Conservation (phyloP, 192 early-diverging fungal species). For the Gryganskiella cystojenkinii region DNA sequence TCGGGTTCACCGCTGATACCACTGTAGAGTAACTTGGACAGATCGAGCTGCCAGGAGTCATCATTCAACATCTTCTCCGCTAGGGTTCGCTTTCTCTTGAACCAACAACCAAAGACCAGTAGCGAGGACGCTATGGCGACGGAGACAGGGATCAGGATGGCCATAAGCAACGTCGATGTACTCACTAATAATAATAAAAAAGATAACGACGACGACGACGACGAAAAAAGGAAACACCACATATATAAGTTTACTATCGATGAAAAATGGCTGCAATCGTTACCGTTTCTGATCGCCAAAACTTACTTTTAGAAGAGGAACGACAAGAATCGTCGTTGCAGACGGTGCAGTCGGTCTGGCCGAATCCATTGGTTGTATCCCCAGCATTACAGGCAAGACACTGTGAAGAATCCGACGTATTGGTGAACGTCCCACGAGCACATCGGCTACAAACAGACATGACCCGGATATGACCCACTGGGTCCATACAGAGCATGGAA, state of each 20-base stretch:
- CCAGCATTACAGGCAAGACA: slow-evolving; percentile 19
- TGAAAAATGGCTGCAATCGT: too few relatives aligned
- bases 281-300: too few relatives aligned
- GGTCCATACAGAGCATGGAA: slow-evolving; percentile 25
- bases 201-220: not conserved
- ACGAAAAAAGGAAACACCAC: too few relatives aligned
- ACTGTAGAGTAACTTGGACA: slow-evolving; percentile 27
- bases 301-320: slow-evolving; percentile 10
- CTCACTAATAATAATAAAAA: not conserved
- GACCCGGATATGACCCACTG: slow-evolving; percentile 11
- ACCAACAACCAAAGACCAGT: slow-evolving; percentile 3
- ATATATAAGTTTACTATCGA: not conserved
- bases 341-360: slow-evolving; percentile 17
- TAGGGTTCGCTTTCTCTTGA: slow-evolving; percentile 17
- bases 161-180: slow-evolving; percentile 6
- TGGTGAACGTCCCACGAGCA: slow-evolving; percentile 4
- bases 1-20: slow-evolving; percentile 31
- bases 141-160: slow-evolving; percentile 19
- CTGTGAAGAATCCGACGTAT: slow-evolving; percentile 7
- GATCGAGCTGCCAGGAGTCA: slow-evolving; percentile 53
- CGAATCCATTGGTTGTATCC: slow-evolving; percentile 15
- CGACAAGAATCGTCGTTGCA: slow-evolving; percentile 20
- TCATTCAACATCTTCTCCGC: slow-evolving; percentile 36
- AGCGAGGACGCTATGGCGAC: not conserved
- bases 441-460: slow-evolving; percentile 33